phyloP scores from a whole-genome alignment of 2,329 filamentous ascomycete genomes.

The Cadophora sp. region DNA sequence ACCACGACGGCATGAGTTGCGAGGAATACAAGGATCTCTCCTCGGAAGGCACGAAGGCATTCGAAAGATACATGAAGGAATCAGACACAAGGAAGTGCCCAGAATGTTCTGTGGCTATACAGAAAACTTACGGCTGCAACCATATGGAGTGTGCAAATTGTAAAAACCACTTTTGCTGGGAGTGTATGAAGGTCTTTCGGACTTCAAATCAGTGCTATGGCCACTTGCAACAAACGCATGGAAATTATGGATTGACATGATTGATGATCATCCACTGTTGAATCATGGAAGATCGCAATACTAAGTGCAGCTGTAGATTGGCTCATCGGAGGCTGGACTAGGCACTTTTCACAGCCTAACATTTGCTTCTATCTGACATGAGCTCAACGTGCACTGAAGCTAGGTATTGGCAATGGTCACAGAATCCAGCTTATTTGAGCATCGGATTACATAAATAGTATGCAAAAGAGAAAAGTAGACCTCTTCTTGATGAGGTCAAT shows the following conservation, averaged over 20 bases:
- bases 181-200: slow-evolving; percentile 50
- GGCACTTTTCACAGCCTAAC: no score
- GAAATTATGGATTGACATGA: not conserved
- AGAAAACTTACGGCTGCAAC: slow-evolving; percentile 50
- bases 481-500: no score
- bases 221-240: not conserved
- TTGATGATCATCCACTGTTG: no score
- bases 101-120: slow-evolving; percentile 37
- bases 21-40: slow-evolving; percentile 29
- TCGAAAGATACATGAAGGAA: slow-evolving; percentile 42
- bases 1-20: slow-evolving; percentile 29
- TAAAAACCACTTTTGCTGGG: slow-evolving; percentile 54
- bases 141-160: slow-evolving; percentile 53
- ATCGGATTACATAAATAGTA: no score
- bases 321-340: no score
- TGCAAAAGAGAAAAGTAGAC: no score
- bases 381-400: no score
- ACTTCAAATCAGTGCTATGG: slow-evolving; percentile 32
- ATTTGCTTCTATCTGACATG: no score
- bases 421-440: no score
- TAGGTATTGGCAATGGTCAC: no score
- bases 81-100: slow-evolving; percentile 51
- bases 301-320: no score
- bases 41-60: slow-evolving; percentile 19
- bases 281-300: no score